Evolutionary conservation across 257 asterid genomes (phyloP), one percentile per base, ranked within the genome.

Genomic region (Craterostigma plantagineum): DNA sequence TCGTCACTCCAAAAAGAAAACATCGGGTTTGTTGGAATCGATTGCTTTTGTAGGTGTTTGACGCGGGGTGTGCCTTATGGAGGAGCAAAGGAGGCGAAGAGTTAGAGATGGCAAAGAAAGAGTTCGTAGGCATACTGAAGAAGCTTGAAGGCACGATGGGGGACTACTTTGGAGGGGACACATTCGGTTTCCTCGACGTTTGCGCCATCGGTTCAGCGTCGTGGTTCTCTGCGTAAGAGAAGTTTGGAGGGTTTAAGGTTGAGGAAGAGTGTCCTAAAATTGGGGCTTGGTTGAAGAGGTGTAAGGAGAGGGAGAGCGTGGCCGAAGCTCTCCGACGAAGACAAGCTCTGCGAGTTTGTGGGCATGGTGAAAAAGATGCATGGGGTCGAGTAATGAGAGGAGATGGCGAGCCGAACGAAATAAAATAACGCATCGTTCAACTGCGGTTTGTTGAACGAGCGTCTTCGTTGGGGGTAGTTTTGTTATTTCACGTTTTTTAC

Each of bases 121-220:
- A 52, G 0, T 47, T 56, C 14, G 36, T 47, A 17, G 63, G 51
- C 7, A 17, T 14, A 14, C 50, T 70, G 27, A 70, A 54, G 45
- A 14, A 37, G 38, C 38, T 70, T 49, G 74, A 75, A 42, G 65
- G 62, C 15, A 55, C 53, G 38, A 51, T 75, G 18, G 72, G 79
- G 10, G 71, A 67, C 15, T 67, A 62, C 37, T 71, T 75, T 53
- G 85, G 84, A 3, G 79, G 76, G 10, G 61, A 64, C 18, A 42
- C 9, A 0, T 41, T 70, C 23, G 84, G 79, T 0, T 57, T 15
- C 1, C n/a, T 62, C 0, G 79, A 71, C 16, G 30, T 67, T 16
- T 62, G 58, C 37, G 16, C 71, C 3, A 38, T 70, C 4, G 8
- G 48, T 4, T 53, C 38, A 44, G 35, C 37, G 36, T 8, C 23